Conservation (phyloP, 768 basidiomycete species). For the Boletus rubroflammeus region DNA sequence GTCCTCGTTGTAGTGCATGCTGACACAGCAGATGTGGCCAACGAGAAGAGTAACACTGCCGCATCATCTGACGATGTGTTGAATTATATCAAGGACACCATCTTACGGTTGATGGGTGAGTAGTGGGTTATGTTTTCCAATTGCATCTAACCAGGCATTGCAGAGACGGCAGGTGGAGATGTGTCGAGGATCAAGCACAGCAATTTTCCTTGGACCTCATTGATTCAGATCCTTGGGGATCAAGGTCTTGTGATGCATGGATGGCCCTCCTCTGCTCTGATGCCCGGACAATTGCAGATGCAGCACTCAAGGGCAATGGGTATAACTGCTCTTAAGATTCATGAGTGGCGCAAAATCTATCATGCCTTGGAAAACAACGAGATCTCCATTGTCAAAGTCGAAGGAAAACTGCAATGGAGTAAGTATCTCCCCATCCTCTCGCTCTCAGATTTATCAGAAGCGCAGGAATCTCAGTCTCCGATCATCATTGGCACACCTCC, state of each 20-base stretch:
- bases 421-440: background rate
- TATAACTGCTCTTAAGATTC: conserved; percentile 5
- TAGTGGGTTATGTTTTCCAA: too few species aligned
- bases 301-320: background rate
- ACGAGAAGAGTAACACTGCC: background rate
- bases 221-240: background rate
- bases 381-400: background rate
- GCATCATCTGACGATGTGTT: background rate
- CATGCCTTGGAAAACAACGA: conserved; percentile 1
- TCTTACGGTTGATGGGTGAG: too few species aligned
- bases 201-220: background rate
- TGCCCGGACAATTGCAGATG: background rate
- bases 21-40: background rate
- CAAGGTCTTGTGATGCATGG: conserved; percentile 4
- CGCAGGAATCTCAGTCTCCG: background rate
- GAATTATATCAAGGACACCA: background rate
- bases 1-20: background rate
- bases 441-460: background rate
- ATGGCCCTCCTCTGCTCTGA: background rate
- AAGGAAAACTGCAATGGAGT: background rate
- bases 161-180: background rate
- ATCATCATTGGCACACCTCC: background rate
- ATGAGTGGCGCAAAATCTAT: background rate
- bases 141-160: too few species aligned
- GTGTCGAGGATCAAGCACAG: background rate